phyloP scores from a whole-genome alignment of 1,139 yeast genomes.

The Sugiyamaella grinbergsii region DNA sequence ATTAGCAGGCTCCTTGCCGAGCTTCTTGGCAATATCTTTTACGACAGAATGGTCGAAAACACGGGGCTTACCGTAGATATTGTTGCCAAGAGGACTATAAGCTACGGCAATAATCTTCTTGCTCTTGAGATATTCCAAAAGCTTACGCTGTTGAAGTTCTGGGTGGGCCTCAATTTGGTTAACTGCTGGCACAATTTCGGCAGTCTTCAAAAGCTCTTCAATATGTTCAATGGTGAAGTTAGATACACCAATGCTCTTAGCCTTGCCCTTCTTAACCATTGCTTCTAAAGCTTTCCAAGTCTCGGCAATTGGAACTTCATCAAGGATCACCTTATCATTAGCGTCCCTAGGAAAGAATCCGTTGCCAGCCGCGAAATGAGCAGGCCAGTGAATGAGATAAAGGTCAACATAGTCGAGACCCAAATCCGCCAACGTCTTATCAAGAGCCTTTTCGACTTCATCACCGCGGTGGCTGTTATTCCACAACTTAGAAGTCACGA shows the following conservation, averaged over 20 bases:
- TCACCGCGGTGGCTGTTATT: conserved; percentile 66
- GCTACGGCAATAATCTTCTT: conserved; percentile 71
- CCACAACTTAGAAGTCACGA: conserved; percentile 81
- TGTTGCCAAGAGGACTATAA: conserved; percentile 66
- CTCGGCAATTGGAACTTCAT: conserved; percentile 66
- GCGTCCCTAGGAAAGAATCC: conserved; percentile 64
- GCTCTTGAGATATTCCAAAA: conserved; percentile 62
- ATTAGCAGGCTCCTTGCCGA: conserved; percentile 60
- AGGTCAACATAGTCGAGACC: conserved; percentile 72
- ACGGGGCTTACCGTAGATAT: conserved; percentile 31
- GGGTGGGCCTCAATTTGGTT: conserved; percentile 92
- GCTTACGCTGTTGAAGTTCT: conserved; percentile 71
- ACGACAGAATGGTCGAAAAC: conserved; percentile 32
- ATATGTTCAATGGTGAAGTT: conserved; percentile 74
- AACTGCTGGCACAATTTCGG: conserved; percentile 72
- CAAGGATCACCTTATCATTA: conserved; percentile 63
- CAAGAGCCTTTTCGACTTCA: conserved; percentile 57
- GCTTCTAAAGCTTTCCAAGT: conserved; percentile 78
- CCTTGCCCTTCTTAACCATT: conserved; percentile 60
- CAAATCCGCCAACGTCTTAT: conserved; percentile 59
- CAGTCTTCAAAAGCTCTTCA: conserved; percentile 69
- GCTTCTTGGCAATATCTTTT: conserved; percentile 54
- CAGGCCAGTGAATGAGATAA: conserved; percentile 63
- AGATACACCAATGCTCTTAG: conserved; percentile 77
- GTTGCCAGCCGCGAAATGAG: conserved; percentile 73